phyloP scores from a whole-genome alignment of 2,329 filamentous ascomycete species.

The Dryadomyces quercus-mongolicae region DNA sequence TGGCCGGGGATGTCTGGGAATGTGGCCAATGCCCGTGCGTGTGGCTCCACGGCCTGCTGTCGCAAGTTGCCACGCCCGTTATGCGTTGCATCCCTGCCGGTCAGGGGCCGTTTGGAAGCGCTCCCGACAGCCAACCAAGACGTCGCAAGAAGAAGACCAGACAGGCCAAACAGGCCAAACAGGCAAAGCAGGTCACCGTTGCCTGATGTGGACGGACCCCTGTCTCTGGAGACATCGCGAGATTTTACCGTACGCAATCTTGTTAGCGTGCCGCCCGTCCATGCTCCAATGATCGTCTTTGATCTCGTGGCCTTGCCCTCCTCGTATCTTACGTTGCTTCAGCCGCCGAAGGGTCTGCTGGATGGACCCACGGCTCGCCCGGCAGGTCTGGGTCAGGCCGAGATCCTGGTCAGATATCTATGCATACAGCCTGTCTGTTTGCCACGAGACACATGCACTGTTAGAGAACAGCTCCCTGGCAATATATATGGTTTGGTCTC shows the following conservation, averaged over 20 bases:
- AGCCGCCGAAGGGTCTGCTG: neutral
- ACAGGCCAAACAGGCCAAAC: neutral
- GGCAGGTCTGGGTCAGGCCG: neutral
- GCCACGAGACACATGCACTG: too few species aligned
- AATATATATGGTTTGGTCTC: too few species aligned
- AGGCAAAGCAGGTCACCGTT: neutral
- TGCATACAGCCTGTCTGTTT: neutral
- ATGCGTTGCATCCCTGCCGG: constrained; percentile 1
- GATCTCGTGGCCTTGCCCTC: neutral
- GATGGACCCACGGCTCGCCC: neutral
- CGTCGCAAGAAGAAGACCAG: too few species aligned
- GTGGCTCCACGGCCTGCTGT: constrained; percentile 2
- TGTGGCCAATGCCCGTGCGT: neutral
- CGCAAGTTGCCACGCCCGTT: constrained; percentile 7
- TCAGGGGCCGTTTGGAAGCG: neutral
- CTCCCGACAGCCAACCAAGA: too few species aligned
- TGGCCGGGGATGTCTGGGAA: too few species aligned
- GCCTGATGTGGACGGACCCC: neutral
- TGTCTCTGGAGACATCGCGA: neutral
- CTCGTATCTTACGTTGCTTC: neutral
- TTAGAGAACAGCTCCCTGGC: too few species aligned
- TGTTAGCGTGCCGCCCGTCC: neutral
- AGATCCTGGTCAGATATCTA: neutral
- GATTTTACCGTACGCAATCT: neutral
- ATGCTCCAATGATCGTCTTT: neutral